Base-by-base conservation (phyloP, 306 rosid genomes). In the Styphnolobium japonicum region DNA sequence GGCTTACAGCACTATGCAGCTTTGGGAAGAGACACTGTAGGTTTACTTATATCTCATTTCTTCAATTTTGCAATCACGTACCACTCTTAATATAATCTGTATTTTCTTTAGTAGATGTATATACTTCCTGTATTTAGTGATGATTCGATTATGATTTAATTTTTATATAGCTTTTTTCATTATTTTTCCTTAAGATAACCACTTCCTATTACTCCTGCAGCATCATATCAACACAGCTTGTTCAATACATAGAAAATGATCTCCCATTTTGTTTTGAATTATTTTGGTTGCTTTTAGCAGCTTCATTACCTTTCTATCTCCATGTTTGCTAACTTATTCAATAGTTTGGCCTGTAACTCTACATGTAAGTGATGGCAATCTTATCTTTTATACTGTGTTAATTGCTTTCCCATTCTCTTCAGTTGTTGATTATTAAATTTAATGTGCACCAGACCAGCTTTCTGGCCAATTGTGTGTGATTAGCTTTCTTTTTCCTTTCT, bases 1-100 rank as follows among this genome's bases (percentile, higher is more conserved):
- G 97, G 97, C 85, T 80, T 90, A 80, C 97, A 92, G 82, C 97
- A 92, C 87, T 90, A 90, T 42, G 96, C 97, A 77, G 96, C 96
- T 36, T 77, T 92, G 91, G 97, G 95, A 77, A 87, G 97, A 92
- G 88, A 92, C 48, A 71, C 75, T 45, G 97, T 92, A 88, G 8
- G 95, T 78, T 81, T 75, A 62, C 73, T 85, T 31, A 18, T 27
- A 15, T 67, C 49, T 55, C 33, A 52, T 48, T 73, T 51, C 29
- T 51, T 64, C 14, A 33, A 62, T 61, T 43, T 45, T 70, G 39
- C 39, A 52, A 46, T 49, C 10, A 45, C 48, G 62, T 69, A 67
- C 56, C 69, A 46, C 49, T 10, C 27, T 18, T 62, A 15, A 48
- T 56, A 58, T 58, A 80, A 39, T 27, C 14, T 53, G 18, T 39